Conservation (phyloP, 2,329 filamentous ascomycete genomes). For the Penicillium freii region DNA sequence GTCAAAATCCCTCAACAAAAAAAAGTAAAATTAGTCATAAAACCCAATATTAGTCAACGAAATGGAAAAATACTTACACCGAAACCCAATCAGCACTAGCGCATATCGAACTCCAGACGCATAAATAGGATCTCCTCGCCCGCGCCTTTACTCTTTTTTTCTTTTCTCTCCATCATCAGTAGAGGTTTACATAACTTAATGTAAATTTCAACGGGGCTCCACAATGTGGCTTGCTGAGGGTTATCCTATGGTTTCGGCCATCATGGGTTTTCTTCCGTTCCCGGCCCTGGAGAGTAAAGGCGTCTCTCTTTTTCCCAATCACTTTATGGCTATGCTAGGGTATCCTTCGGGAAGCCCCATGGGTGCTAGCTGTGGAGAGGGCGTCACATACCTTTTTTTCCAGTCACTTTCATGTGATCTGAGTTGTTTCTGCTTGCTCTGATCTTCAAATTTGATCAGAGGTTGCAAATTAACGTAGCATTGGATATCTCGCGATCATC, state of each 20-base stretch:
- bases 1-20: background rate
- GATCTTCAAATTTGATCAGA: background rate
- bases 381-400: constrained; percentile 40
- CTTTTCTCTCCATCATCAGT: constrained; percentile 50
- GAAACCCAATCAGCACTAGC: constrained; percentile 27
- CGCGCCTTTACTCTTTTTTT: constrained; percentile 33
- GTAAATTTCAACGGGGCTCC: constrained; percentile 50
- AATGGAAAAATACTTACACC: constrained; percentile 10
- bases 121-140: constrained; percentile 30
- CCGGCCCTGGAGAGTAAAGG: constrained; percentile 47
- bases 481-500: background rate
- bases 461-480: background rate
- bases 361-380: constrained; percentile 50
- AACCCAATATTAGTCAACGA: constrained; percentile 1
- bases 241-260: constrained; percentile 46
- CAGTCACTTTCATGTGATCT: constrained; percentile 2
- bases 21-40: background rate
- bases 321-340: constrained; percentile 47
- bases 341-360: constrained; percentile 41
- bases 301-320: constrained; percentile 48
- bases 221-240: constrained; percentile 51
- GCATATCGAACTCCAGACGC: constrained; percentile 11
- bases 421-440: background rate
- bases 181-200: constrained; percentile 53
- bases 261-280: constrained; percentile 52